Evolutionary conservation across 192 early-diverging fungal species (phyloP), one percentile per base, ranked within the genome.

Genomic region (Diversispora epigaea): DNA sequence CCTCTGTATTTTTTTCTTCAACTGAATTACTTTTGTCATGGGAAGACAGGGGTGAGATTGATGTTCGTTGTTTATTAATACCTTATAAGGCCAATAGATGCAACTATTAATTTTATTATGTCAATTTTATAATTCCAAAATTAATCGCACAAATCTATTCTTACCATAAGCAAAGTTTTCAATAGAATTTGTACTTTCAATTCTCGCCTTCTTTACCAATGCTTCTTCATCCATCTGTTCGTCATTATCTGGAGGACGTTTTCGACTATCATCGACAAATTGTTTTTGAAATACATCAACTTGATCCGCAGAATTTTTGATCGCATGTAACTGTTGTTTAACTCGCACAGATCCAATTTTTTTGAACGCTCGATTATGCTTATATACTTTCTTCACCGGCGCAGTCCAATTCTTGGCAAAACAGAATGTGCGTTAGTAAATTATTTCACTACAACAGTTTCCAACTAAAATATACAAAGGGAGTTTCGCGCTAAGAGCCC

Each of bases 391-490:
- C 39, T 66, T 66, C 64, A 66, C 4, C 4, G 64, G 41, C 2
- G 64, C 64, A 66, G 64, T 21, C 57, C 57, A 44, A 45, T 32
- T 32, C 25, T 32, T 32, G 25, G 25, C 25, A 32, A 32, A 32
- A 32, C 25, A 32, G 25, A 32, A 32, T n/a, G n/a, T 65, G 43
- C n/a, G n/a, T 65, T 65, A 65, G 7, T 66, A 45, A 66, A 66
- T 66, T 43, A 66, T 32, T 66, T 66, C 1, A 40, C 3, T 45
- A 44, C 11, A 6, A 66, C 1, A 66, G 39, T n/a, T 45, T 68
- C 7, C 67, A 11, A 68, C 14, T 41, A 41, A 49, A 50, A 68
- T 68, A 6, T 68, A 7, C 67, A 49, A 68, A 68, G 67, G 67
- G 67, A 68, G 67, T 68, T 32, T 1, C 25, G 2, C 0, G 25